Conservation (phyloP, 192 early-diverging fungal genomes). For the Coemansia guatemalensis region DNA sequence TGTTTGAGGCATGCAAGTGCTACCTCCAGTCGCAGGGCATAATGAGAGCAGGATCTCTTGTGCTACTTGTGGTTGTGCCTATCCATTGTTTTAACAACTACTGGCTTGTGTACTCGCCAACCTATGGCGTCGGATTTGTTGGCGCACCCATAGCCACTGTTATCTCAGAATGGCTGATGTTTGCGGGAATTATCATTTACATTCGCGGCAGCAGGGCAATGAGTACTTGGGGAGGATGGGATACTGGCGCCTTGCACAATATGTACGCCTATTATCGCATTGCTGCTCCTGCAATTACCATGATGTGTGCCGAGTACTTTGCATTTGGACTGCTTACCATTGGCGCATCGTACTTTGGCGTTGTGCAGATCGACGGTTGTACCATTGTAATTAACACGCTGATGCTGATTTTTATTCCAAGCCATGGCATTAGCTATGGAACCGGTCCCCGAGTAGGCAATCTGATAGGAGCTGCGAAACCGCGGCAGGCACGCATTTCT, state of each 20-base stretch:
- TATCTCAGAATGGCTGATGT: slow-evolving; percentile 66
- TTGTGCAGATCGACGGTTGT: slow-evolving; percentile 68
- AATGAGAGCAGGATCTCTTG: slow-evolving; percentile 74
- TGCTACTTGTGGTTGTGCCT: slow-evolving; percentile 66
- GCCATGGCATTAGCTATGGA: slow-evolving; percentile 69
- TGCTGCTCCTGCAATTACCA: slow-evolving; percentile 73
- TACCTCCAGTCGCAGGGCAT: slow-evolving; percentile 77
- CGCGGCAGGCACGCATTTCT: slow-evolving; percentile 59
- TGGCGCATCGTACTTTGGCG: slow-evolving; percentile 72
- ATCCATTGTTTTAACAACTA: slow-evolving; percentile 73
- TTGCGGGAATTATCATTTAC: slow-evolving; percentile 61
- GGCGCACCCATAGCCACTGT: slow-evolving; percentile 76
- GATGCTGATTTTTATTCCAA: slow-evolving; percentile 64
- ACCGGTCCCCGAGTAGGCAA: slow-evolving; percentile 72
- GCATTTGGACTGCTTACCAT: slow-evolving; percentile 67
- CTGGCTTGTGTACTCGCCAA: slow-evolving; percentile 62
- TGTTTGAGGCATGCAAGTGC: slow-evolving; percentile 74
- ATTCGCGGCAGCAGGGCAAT: slow-evolving; percentile 56
- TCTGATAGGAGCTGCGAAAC: slow-evolving; percentile 57
- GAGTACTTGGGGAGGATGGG: slow-evolving; percentile 80
- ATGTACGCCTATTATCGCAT: slow-evolving; percentile 60
- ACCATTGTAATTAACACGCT: slow-evolving; percentile 61
- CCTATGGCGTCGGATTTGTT: slow-evolving; percentile 63
- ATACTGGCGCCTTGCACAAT: slow-evolving; percentile 57
- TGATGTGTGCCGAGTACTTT: slow-evolving; percentile 77